Evolutionary conservation across 2,329 filamentous ascomycete species (phyloP), one percentile per base, ranked within the genome.

Genomic region (Mycosphaerelloides madeirae): DNA sequence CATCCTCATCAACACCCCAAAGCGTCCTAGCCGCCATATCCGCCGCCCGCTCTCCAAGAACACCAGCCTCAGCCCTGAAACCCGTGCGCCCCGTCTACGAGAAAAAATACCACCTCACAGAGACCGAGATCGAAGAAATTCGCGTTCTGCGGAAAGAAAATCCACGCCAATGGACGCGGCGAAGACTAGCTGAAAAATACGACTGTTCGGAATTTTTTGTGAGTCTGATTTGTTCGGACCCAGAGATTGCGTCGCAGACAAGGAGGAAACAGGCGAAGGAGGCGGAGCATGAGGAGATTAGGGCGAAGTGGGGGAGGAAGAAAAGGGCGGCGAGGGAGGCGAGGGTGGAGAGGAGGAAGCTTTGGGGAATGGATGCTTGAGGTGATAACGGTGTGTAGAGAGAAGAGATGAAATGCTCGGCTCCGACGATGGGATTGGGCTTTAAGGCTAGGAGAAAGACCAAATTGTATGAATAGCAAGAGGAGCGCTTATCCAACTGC

Each of bases 131-230:
- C 28, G 72, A 71, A 29, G 76, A 83, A 64, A 84, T 85, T 39
- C 69, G 78, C 42, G 58, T 58, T 31, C 66, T 85, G 41, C 68
- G 81, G 36, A 57, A 62, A 22, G 66, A 67, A 45, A 76, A 84
- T 53, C 80, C 80, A 6, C 66, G 72, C 50, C 67, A 67, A 46
- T 84, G 81, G 79, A 83, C 78, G 36, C 63, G 79, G 35, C 70
- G 71, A 44, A 72, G 71, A 57, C 61, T 85, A 52, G 80, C 81
- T 31, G 75, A 80, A 62, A 77, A 75, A 58, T 85, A 82, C 60
- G 73, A 76, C 5, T 84, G 80, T 64, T 79, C 73, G 44, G 70
- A 76, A 45, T 74, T 83, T 40, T 84, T 84, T 53, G 74, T 83
- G 35, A 75, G 75, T 8, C 69, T 82, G 68, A 76, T 80, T 43